Evolutionary conservation across 768 basidiomycete genomes (phyloP).

Genomic region (Trametes cubensis): DNA sequence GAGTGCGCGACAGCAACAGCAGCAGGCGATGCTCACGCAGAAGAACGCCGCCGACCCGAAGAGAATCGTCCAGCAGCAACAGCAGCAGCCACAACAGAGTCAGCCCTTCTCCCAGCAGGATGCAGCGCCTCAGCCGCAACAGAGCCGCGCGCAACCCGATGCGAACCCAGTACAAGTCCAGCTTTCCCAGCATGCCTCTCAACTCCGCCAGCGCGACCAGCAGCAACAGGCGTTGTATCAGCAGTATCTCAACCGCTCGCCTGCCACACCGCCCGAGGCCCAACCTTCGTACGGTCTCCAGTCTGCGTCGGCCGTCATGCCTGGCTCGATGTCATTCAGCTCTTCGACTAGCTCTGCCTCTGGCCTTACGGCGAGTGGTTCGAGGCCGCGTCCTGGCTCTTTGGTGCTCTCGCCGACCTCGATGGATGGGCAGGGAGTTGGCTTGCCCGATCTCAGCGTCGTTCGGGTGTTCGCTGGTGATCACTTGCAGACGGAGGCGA

Average conservation of each 20-base stretch:
- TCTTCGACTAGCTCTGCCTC: conserved; percentile 44
- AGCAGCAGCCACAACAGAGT: conserved; percentile 28
- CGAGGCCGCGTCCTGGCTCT: conserved; percentile 74
- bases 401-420: conserved; percentile 65
- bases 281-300: conserved; percentile 77
- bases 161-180: conserved; percentile 41
- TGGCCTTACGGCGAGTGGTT: conserved; percentile 43
- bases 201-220: conserved; percentile 84
- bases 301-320: conserved; percentile 70
- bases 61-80: conserved; percentile 13
- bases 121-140: conserved; percentile 1
- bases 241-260: conserved; percentile 89
- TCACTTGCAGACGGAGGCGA: conserved; percentile 88
- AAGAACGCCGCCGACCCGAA: conserved; percentile 29
- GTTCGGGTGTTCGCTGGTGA: conserved; percentile 95
- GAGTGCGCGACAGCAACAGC: conserved; percentile 62
- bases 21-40: conserved; percentile 53
- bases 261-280: conserved; percentile 74
- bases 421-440: conserved; percentile 61
- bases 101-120: conserved; percentile 7
- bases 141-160: conserved; percentile 26
- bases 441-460: conserved; percentile 85
- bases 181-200: conserved; percentile 62
- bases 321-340: conserved; percentile 45
- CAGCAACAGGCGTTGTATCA: conserved; percentile 86